phyloP scores from a whole-genome alignment of 306 rosid species.

The Notholithocarpus densiflorus region DNA sequence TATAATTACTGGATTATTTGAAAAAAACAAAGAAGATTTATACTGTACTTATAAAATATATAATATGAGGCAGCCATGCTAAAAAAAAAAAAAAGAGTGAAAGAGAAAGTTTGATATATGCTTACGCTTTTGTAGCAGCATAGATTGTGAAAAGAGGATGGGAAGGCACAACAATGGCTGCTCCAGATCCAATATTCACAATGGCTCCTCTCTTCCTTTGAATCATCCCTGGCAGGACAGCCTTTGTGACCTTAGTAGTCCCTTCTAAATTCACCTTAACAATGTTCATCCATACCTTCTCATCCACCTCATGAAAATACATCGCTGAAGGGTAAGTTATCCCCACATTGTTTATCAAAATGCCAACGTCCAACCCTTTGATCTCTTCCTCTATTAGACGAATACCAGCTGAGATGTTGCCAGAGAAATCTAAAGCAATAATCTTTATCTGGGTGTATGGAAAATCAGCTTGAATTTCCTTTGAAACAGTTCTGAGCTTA shows the following conservation, averaged over 20 bases:
- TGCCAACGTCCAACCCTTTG: slow-evolving; percentile 36
- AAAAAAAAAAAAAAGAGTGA: background rate
- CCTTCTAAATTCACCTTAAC: slow-evolving; percentile 63
- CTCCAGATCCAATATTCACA: slow-evolving; percentile 73
- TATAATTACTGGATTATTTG: no score
- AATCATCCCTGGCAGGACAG: slow-evolving; percentile 53
- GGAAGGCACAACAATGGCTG: slow-evolving; percentile 66
- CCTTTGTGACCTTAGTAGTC: slow-evolving; percentile 49
- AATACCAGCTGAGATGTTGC: slow-evolving; percentile 20
- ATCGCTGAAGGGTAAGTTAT: slow-evolving; percentile 60
- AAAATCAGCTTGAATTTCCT: slow-evolving; percentile 28
- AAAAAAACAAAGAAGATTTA: no score
- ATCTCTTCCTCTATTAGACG: slow-evolving; percentile 29
- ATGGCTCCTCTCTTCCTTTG: slow-evolving; percentile 57
- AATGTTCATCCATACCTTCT: slow-evolving; percentile 61
- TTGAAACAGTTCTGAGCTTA: slow-evolving; percentile 49
- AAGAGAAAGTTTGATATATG: background rate
- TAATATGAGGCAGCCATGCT: no score
- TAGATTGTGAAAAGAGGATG: slow-evolving; percentile 77
- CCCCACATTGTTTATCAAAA: slow-evolving; percentile 80
- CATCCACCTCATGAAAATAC: slow-evolving; percentile 66
- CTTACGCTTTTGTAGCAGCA: slow-evolving; percentile 89
- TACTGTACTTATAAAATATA: no score
- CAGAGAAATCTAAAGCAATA: slow-evolving; percentile 38
- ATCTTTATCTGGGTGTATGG: slow-evolving; percentile 31